A percentile compares a stretch with the other conserved stretches of the same genome.
Evolutionary conservation across 169 alveolate genomes (phyloP).

Genomic region (Eimeria necatrix): DNA sequence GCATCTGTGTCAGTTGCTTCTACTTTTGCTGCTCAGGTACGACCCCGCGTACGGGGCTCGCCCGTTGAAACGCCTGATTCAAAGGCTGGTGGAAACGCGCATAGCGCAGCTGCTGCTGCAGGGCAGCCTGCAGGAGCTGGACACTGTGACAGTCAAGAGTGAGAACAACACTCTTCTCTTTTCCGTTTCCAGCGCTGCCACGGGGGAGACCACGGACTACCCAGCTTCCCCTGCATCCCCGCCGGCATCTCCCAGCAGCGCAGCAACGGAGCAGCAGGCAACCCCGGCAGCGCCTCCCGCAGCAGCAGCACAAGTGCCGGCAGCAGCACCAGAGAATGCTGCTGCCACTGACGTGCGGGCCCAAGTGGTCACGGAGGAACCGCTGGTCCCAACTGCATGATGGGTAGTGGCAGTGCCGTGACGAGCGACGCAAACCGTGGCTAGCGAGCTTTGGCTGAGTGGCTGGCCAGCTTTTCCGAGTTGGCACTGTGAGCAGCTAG

Average conservation of each 20-base stretch:
- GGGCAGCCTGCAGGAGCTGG: conserved; percentile 87
- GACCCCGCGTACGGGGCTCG: conserved; percentile 94
- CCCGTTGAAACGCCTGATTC: conserved; percentile 91
- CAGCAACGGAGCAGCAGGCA: not conserved
- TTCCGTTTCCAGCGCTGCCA: not conserved
- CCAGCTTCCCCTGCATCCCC: not conserved
- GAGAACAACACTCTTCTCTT: conserved; percentile 56
- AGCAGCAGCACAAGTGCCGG: not conserved
- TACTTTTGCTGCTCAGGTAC: conserved; percentile 79
- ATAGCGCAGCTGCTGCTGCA: conserved; percentile 89
- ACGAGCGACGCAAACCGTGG: too few species aligned
- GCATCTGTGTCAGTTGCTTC: not conserved
- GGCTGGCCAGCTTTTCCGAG: too few species aligned
- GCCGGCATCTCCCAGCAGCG: not conserved
- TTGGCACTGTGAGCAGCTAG: too few species aligned
- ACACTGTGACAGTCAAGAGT: conserved; percentile 84
- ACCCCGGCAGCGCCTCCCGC: not conserved
- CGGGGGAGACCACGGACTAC: not conserved
- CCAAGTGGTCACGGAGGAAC: not conserved
- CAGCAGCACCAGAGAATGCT: not conserved
- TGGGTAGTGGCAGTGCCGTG: too few species aligned
- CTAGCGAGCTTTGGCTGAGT: too few species aligned
- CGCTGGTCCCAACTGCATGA: too few species aligned
- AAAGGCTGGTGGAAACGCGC: conserved; percentile 91
- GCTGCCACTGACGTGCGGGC: not conserved